These are phyloP conservation scores for grape (Vitis vinifera) DNA, from an alignment of 164 flowering plant genomes.

Conservation along the genomic window DNA sequence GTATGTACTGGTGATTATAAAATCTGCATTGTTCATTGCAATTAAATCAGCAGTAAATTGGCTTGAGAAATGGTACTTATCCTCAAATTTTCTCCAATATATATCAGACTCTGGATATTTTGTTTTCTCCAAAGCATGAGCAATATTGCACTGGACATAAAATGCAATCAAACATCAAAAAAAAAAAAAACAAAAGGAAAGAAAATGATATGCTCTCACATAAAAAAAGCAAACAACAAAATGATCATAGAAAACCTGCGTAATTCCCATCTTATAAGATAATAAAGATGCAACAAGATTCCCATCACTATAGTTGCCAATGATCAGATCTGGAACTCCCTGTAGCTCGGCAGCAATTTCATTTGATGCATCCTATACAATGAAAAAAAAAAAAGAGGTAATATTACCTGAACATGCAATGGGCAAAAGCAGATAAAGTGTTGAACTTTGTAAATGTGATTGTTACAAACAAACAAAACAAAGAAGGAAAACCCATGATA, in stretches of 20 bases:
- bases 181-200: background rate
- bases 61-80: conserved; percentile 90
- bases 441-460: no score
- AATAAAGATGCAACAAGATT: conserved; percentile 93
- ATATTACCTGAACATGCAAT: background rate
- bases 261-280: conserved; percentile 80
- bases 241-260: conserved; percentile 55
- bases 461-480: no score
- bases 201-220: background rate
- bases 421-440: background rate
- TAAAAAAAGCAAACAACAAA: background rate
- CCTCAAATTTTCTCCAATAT: conserved; percentile 92
- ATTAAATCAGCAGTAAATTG: conserved; percentile 95
- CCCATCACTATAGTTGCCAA: conserved; percentile 99
- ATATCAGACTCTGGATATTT: conserved; percentile 96
- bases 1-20: conserved; percentile 95
- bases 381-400: conserved; percentile 6
- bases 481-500: no score
- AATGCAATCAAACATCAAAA: background rate
- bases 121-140: conserved; percentile 97
- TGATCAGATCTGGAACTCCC: conserved; percentile 83
- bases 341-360: conserved; percentile 89
- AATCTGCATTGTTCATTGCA: conserved; percentile 95
- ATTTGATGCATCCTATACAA: conserved; percentile 66
- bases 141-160: conserved; percentile 73